Base-by-base conservation (phyloP, 164 flowering plant genomes). In the Tinospora cordifolia region DNA sequence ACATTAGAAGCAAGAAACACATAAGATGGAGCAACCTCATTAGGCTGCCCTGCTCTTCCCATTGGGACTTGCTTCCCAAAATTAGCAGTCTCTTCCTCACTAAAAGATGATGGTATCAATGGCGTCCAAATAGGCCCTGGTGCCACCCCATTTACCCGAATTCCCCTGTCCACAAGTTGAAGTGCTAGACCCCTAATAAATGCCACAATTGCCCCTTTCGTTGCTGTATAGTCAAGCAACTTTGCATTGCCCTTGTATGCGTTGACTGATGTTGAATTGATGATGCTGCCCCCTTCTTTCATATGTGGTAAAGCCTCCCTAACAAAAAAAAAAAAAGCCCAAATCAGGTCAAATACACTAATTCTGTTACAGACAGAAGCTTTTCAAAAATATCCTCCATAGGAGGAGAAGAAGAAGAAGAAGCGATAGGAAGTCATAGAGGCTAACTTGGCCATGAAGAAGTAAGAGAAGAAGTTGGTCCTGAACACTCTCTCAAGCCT, bases 41-140 rank as follows among this genome's bases (percentile, higher is more conserved):
- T 17, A 0, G 91, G 94, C 79, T 91, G 97, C 0, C 84, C 93
- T 0, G 97, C 87, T 80, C 97, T 80, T 13, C 79, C 75, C 98
- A 92, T 92, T 0, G 98, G 93, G 69, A 81, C 88, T 68, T 85
- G 63, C 0, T 65, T 46, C 22, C 98, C 91, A 39, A 92, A 92
- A 0, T 65, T 73, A 1, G 76, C 68, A 11, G 47, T 34, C 74
- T 86, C 79, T 8, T 87, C 90, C 66, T 84, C 86, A 6, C 15
- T 57, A 66, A 90, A 86, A 0, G 89, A 87, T 0, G 93, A 80
- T 11, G 92, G 93, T 0, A 88, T 84, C 63, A 89, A 70, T 0
- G 96, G 94, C 0, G 94, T 89, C 91, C 92, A 90, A 0, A 91
- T 77, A 0, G 92, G 98, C 0, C 94, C 92, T 0, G 94, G 93